These are phyloP conservation scores for Polytolypa hystricis DNA, from an alignment of 2,329 filamentous ascomycete genomes.

Conservation along the genomic window DNA sequence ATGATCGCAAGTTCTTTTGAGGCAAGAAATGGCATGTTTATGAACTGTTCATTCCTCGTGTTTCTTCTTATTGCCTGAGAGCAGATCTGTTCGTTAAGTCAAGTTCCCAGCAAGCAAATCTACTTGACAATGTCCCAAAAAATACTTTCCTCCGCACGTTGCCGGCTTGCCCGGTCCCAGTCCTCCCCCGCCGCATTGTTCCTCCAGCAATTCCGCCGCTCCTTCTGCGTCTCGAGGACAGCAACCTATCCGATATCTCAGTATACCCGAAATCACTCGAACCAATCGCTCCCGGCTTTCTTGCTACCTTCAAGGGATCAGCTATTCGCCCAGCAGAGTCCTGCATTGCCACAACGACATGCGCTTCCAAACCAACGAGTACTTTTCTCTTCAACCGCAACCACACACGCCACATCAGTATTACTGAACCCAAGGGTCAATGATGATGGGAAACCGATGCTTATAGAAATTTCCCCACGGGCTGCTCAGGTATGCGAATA, in stretches of 20 bases:
- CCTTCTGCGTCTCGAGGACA: slow-evolving; percentile 16
- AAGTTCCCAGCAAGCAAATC: too few relatives aligned
- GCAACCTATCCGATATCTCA: slow-evolving; percentile 21
- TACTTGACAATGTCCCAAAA: slow-evolving; percentile 24
- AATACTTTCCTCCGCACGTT: slow-evolving; percentile 16
- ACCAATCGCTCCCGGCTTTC: slow-evolving; percentile 7
- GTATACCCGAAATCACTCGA: slow-evolving; percentile 10
- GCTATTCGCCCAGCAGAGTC: too few relatives aligned
- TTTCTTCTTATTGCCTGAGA: too few relatives aligned
- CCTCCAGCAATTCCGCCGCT: slow-evolving; percentile 12
- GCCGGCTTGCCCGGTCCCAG: slow-evolving; percentile 16
- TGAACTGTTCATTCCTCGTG: too few relatives aligned
- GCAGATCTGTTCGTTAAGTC: too few relatives aligned
- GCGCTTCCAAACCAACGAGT: too few relatives aligned
- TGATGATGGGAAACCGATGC: slow-evolving; percentile 75
- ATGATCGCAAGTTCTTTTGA: too few relatives aligned
- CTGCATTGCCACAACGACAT: too few relatives aligned
- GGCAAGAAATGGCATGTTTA: too few relatives aligned
- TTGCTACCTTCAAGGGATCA: slow-evolving; percentile 13
- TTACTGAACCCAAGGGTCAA: slow-evolving; percentile 61
- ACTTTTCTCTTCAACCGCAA: slow-evolving; percentile 27
- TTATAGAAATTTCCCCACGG: slow-evolving; percentile 69
- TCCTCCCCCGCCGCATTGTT: slow-evolving; percentile 7
- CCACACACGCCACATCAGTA: slow-evolving; percentile 31
- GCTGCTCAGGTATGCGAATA: slow-evolving; percentile 56